A percentile compares a stretch with the other conserved stretches of the same genome.
Evolutionary conservation across 768 basidiomycete genomes (phyloP).

Genomic region (Phanerochaete carnosa): DNA sequence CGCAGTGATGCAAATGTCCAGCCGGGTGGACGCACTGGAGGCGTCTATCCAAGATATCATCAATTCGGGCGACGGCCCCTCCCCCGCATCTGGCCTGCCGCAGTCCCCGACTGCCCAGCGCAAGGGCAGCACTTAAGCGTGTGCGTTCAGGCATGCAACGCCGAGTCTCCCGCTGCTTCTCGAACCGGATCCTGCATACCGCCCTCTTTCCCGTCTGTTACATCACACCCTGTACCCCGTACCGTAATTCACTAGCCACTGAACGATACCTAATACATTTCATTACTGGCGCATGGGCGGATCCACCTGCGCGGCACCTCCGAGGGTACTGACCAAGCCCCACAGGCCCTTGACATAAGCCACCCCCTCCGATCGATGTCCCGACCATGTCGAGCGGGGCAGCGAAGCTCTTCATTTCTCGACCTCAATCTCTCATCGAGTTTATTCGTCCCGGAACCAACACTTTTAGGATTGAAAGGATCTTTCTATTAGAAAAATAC

Average conservation of each 20-base stretch:
- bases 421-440: background rate
- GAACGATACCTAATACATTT: background rate
- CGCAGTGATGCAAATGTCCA: conserved; percentile 90
- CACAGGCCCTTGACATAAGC: background rate
- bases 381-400: background rate
- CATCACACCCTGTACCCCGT: background rate
- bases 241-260: background rate
- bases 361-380: background rate
- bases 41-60: conserved; percentile 91
- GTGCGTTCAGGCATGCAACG: too few species aligned
- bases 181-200: background rate
- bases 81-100: conserved; percentile 42
- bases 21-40: conserved; percentile 85
- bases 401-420: background rate
- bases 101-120: conserved; percentile 48
- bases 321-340: background rate
- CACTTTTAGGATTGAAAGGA: too few species aligned
- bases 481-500: background rate
- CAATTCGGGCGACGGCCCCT: conserved; percentile 54
- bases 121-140: conserved; percentile 10
- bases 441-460: too few species aligned
- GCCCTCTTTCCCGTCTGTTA: too few species aligned
- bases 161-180: background rate
- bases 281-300: background rate
- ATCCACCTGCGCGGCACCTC: background rate